Evolutionary conservation across 441 rosid genomes (phyloP).

Genomic region (Gossypium gossypioides): DNA sequence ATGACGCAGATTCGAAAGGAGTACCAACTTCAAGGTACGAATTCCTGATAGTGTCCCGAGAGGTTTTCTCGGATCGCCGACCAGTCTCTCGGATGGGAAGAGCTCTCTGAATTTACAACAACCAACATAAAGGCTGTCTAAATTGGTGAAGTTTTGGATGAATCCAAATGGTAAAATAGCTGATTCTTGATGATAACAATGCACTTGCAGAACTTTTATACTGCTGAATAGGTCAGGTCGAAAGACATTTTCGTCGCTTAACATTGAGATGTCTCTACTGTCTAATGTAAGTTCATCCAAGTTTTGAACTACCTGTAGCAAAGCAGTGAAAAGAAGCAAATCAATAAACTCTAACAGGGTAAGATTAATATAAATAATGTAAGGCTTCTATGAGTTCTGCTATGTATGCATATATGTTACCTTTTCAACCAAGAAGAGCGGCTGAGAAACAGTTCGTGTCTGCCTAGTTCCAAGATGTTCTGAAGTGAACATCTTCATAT

Average conservation of each 20-base stretch:
- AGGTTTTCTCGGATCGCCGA: neutral
- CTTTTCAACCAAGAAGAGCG: conserved; percentile 9
- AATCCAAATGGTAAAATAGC: conserved; percentile 11
- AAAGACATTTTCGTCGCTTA: conserved; percentile 3
- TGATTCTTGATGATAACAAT: conserved; percentile 12
- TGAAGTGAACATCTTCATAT: conserved; percentile 7
- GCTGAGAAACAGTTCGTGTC: neutral
- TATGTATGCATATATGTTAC: neutral
- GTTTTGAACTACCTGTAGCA: conserved; percentile 11
- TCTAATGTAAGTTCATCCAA: conserved; percentile 15
- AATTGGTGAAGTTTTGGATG: conserved; percentile 8
- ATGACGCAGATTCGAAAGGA: conserved; percentile 7
- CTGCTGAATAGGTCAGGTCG: neutral
- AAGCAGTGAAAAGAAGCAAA: neutral
- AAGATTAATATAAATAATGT: neutral
- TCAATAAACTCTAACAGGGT: neutral
- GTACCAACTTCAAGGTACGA: conserved; percentile 5
- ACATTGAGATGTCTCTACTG: conserved; percentile 2
- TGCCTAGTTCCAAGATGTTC: neutral
- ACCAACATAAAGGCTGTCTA: conserved; percentile 8
- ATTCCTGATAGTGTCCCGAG: neutral
- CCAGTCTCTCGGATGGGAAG: conserved; percentile 2
- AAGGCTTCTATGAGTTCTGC: neutral
- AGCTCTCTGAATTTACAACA: neutral
- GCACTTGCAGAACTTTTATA: conserved; percentile 1